phyloP scores from a whole-genome alignment of 148 eudicot species.

The Beta vulgaris region DNA sequence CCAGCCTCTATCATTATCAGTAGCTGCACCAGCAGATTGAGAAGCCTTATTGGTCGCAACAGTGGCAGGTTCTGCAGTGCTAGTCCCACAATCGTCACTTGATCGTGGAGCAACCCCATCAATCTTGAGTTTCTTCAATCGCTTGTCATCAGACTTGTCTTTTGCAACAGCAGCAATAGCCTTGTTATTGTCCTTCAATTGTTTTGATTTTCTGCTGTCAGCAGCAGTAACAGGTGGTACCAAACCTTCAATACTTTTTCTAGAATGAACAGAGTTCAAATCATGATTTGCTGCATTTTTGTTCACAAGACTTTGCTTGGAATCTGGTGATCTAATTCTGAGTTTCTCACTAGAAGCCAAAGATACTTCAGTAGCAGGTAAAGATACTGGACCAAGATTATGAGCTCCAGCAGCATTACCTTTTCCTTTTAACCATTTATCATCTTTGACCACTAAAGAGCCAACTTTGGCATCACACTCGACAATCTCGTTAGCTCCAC shows the following conservation, averaged over 20 bases:
- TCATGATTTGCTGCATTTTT: not conserved
- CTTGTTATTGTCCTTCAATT: constrained; percentile 1
- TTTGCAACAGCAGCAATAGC: constrained; percentile 16
- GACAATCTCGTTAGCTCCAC: not conserved
- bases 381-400: constrained; percentile 13
- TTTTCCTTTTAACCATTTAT: not conserved
- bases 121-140: constrained; percentile 37
- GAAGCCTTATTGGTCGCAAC: constrained; percentile 8
- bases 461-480: constrained; percentile 7
- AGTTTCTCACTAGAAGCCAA: constrained; percentile 10
- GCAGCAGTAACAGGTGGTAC: constrained; percentile 5
- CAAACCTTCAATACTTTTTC: not conserved
- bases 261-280: not conserved
- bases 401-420: constrained; percentile 18
- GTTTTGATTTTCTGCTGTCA: constrained; percentile 4
- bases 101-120: constrained; percentile 10
- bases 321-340: constrained; percentile 19
- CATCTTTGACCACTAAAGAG: not conserved
- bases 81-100: constrained; percentile 14
- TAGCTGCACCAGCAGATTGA: not conserved
- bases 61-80: constrained; percentile 10
- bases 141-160: constrained; percentile 26
- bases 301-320: not conserved
- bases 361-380: not conserved
- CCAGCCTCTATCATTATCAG: not conserved